A percentile compares a stretch with the other conserved stretches of the same genome.
Conservation (phyloP, 164 flowering plant genomes). For the Dillenia suffruticosa region DNA sequence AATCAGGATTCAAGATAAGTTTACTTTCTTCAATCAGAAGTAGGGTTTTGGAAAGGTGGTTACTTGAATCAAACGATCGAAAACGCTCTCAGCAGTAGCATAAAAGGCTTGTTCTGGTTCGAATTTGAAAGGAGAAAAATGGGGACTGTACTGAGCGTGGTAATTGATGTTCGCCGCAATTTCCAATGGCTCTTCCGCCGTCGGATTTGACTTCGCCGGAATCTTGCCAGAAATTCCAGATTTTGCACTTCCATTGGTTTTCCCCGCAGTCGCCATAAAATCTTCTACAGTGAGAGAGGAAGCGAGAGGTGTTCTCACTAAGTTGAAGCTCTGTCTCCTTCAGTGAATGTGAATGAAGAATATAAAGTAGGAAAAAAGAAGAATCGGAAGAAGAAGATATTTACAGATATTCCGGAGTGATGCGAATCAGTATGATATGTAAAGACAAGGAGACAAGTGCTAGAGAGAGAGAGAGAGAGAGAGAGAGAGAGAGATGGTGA, state of each 20-base stretch:
- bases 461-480: not conserved
- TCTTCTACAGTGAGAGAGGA: not conserved
- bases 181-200: constrained; percentile 53
- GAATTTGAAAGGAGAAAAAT: constrained; percentile 87
- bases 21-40: too few species aligned
- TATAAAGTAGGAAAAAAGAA: not conserved
- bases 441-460: not conserved
- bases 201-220: constrained; percentile 61
- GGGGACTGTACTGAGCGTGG: constrained; percentile 80
- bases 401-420: not conserved
- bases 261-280: constrained; percentile 32
- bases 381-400: not conserved
- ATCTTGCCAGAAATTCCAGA: constrained; percentile 28
- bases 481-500: not conserved
- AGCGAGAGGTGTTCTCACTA: not conserved
- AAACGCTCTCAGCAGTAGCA: constrained; percentile 88
- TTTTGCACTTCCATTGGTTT: constrained; percentile 24
- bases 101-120: constrained; percentile 87
- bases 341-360: not conserved
- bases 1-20: too few species aligned
- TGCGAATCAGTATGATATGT: not conserved
- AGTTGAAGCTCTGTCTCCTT: not conserved
- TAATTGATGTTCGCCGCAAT: constrained; percentile 83
- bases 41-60: too few species aligned
- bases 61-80: constrained; percentile 78